Base-by-base conservation (phyloP, 345 rosid genomes). In the Psidium guajava region DNA sequence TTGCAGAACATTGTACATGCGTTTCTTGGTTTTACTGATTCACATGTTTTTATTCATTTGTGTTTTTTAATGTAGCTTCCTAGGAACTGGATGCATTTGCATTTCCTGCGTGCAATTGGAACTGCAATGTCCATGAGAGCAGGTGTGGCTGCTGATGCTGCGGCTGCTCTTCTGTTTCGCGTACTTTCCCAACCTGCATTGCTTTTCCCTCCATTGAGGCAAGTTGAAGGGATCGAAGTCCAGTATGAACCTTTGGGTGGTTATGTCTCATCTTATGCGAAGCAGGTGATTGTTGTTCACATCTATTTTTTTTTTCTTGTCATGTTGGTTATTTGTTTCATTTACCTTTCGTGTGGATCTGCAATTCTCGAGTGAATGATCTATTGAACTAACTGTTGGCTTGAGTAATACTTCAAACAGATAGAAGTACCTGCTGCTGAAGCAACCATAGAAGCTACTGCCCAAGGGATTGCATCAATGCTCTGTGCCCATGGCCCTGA, bases 401-500 rank as follows among this genome's bases (percentile, higher is more conserved):
- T 18, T 69, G 77, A 32, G 3, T 16, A 32, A 69, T 69, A 40
- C 54, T 52, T 84, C 86, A 83, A 86, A 54, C 94, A 95, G 99
- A 93, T 95, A 89, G 98, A 97, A 91, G 95, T 95, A 83, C 98
- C 98, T 83, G 97, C 98, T 47, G 96, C 98, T 88, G 98, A 94
- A 93, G 98, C 98, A 86, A 95, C 96, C 64, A 97, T 97, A 87
- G 99, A 97, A 93, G 99, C 99, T 84, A 97, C 99, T 83, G 99
- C 99, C 84, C 99, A 97, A 90, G 99, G 99, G 86, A 97, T 97
- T 88, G 98, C 99, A 52, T 97, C 99, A 21, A 95, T 97, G 98
- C 99, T 97, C 86, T 97, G 99, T 90, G 99, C 98, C 87, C 99
- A 97, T 83, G 99, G 99, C 69, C 98, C 99, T 47, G 98, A 97